phyloP scores from a whole-genome alignment of 2,329 filamentous ascomycete species.

The Neophaeococcomyces aloes region DNA sequence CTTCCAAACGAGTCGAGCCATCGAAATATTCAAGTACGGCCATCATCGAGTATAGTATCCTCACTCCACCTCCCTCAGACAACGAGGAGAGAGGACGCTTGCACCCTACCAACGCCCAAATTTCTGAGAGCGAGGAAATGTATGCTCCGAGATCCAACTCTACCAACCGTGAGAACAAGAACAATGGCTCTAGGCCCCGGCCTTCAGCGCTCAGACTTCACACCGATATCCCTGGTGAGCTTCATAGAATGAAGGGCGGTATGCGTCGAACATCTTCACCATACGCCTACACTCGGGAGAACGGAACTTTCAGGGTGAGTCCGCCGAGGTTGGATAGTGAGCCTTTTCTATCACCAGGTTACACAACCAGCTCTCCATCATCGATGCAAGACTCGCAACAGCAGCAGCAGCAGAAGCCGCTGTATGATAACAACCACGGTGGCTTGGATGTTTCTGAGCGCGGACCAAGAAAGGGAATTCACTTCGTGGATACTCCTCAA shows the following conservation, averaged over 20 bases:
- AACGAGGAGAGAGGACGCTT: slow-evolving; percentile 13
- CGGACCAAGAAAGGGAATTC: slow-evolving; percentile 83
- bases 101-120: neutral
- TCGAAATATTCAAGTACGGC: neutral
- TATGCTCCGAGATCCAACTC: slow-evolving; percentile 15
- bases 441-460: slow-evolving; percentile 35
- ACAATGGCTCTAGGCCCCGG: slow-evolving; percentile 11
- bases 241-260: slow-evolving; percentile 12
- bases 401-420: neutral
- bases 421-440: neutral
- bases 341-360: slow-evolving; percentile 1
- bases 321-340: neutral
- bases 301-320: slow-evolving; percentile 4
- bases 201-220: slow-evolving; percentile 20
- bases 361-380: slow-evolving; percentile 1
- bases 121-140: neutral
- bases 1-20: slow-evolving; percentile 3
- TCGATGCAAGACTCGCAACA: neutral
- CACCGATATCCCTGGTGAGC: slow-evolving; percentile 15
- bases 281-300: slow-evolving; percentile 13
- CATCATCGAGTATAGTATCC: slow-evolving; percentile 2
- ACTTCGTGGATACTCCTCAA: slow-evolving; percentile 44
- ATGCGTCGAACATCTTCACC: slow-evolving; percentile 18
- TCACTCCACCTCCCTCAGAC: slow-evolving; percentile 7
- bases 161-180: slow-evolving; percentile 10